Percentiles rank a stretch among this genome's conserved stretches.
Conservation (phyloP, 2,329 filamentous ascomycete genomes). For the Ascochyta lentis region DNA sequence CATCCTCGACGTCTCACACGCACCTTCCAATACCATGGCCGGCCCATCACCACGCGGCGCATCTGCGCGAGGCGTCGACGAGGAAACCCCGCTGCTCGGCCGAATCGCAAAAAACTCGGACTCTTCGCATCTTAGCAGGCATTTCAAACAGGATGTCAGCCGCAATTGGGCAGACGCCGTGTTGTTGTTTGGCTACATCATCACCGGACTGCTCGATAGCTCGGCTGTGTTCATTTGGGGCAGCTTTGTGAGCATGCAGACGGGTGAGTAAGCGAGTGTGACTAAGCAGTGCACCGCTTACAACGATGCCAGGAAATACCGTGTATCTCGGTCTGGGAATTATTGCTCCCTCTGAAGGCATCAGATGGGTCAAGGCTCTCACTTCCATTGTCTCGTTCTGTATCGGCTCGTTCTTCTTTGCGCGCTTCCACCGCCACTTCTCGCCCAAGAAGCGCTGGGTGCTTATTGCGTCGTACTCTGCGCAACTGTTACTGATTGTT, state of each 20-base stretch:
- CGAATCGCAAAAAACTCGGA: conserved; percentile 33
- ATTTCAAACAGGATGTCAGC: conserved; percentile 59
- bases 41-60: conserved; percentile 6
- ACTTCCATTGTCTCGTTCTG: conserved; percentile 75
- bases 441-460: conserved; percentile 70
- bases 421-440: conserved; percentile 69
- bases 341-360: conserved; percentile 59
- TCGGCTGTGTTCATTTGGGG: conserved; percentile 79
- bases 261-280: conserved; percentile 58
- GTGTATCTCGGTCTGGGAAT: conserved; percentile 79
- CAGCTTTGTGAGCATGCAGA: conserved; percentile 85
- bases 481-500: conserved; percentile 53
- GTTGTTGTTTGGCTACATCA: conserved; percentile 74
- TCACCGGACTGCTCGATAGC: conserved; percentile 80
- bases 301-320: conserved; percentile 65
- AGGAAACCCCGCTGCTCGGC: conserved; percentile 45
- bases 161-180: conserved; percentile 71
- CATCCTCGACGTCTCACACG: conserved; percentile 3
- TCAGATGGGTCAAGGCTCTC: conserved; percentile 74
- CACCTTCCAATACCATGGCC: conserved; percentile 12
- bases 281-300: conserved; percentile 17
- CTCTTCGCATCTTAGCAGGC: conserved; percentile 27
- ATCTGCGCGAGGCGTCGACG: conserved; percentile 28
- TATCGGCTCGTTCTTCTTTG: conserved; percentile 74
- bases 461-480: conserved; percentile 56